Conservation (phyloP, 805 yeast species). For the Saturnispora diversa region DNA sequence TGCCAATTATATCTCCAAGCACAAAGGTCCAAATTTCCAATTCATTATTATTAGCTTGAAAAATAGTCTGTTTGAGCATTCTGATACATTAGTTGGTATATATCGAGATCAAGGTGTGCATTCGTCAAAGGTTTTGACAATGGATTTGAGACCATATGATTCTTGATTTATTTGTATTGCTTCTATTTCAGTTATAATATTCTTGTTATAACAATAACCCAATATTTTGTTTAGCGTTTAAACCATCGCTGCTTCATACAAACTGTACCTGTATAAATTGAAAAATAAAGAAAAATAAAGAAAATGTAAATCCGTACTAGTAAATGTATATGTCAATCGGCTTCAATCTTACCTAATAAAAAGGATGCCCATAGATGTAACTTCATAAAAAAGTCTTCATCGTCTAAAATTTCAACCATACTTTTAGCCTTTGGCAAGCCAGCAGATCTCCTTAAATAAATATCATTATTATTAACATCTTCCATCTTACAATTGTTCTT, state of each 20-base stretch:
- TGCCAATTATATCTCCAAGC: constrained; percentile 74
- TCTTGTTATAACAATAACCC: background rate
- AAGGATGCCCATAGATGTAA: constrained; percentile 60
- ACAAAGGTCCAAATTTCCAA: constrained; percentile 74
- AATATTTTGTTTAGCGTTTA: too few relatives aligned
- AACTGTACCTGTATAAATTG: too few relatives aligned
- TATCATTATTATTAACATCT: constrained; percentile 36
- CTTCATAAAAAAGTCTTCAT: constrained; percentile 45
- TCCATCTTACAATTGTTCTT: constrained; percentile 7
- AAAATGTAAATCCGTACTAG: background rate
- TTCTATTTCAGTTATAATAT: background rate
- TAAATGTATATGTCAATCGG: background rate
- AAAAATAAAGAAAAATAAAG: background rate
- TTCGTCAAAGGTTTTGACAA: constrained; percentile 63
- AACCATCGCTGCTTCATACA: too few relatives aligned
- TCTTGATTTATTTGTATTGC: background rate
- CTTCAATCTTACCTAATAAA: constrained; percentile 31
- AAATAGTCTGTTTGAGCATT: constrained; percentile 75
- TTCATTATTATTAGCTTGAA: constrained; percentile 90
- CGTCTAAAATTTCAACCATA: constrained; percentile 46
- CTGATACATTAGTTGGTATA: constrained; percentile 89
- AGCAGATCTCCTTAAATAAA: constrained; percentile 48
- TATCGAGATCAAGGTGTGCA: constrained; percentile 72
- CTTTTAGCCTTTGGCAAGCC: constrained; percentile 45
- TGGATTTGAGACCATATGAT: constrained; percentile 61